Evolutionary conservation across 2,329 filamentous ascomycete genomes (phyloP).

Genomic region (Bipolaris zeicola): DNA sequence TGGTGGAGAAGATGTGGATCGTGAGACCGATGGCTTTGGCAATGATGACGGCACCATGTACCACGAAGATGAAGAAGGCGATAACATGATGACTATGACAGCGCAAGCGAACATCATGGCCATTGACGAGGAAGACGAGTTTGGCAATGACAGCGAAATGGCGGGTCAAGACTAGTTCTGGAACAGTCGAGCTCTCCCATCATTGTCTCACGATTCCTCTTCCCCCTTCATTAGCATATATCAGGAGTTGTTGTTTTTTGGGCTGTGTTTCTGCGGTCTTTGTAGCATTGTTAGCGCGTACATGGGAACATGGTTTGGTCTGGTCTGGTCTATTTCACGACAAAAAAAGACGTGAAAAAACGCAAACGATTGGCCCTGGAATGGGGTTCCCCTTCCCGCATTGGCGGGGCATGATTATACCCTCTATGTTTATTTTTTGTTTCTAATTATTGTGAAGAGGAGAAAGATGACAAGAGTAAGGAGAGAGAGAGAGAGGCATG

Average conservation of each 20-base stretch:
- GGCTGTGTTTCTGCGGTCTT: background rate
- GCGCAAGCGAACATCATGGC: slow-evolving; percentile 46
- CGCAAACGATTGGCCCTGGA: slow-evolving; percentile 12
- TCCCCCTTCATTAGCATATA: slow-evolving; percentile 18
- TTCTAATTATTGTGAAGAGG: background rate
- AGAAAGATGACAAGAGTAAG: background rate
- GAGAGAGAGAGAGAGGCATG: background rate
- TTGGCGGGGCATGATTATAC: slow-evolving; percentile 25
- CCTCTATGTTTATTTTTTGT: slow-evolving; percentile 16
- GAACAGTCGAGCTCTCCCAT: too few species aligned
- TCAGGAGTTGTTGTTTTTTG: slow-evolving; percentile 14
- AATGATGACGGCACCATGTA: slow-evolving; percentile 40
- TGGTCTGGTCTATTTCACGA: background rate
- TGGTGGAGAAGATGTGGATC: slow-evolving; percentile 22
- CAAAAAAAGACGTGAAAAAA: background rate
- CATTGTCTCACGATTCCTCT: background rate
- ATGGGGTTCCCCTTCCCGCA: background rate
- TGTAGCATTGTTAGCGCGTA: slow-evolving; percentile 16
- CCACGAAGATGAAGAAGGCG: slow-evolving; percentile 40
- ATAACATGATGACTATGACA: slow-evolving; percentile 45
- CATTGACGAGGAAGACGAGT: slow-evolving; percentile 53
- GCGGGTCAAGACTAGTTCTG: slow-evolving; percentile 40
- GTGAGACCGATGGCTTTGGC: slow-evolving; percentile 20
- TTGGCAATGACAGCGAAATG: slow-evolving; percentile 54
- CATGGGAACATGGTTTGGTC: slow-evolving; percentile 11